Percentiles rank a stretch among this genome's conserved stretches.
Evolutionary conservation across 2,329 filamentous ascomycete species (phyloP).

Genomic region (Clarireedia monteithiana): DNA sequence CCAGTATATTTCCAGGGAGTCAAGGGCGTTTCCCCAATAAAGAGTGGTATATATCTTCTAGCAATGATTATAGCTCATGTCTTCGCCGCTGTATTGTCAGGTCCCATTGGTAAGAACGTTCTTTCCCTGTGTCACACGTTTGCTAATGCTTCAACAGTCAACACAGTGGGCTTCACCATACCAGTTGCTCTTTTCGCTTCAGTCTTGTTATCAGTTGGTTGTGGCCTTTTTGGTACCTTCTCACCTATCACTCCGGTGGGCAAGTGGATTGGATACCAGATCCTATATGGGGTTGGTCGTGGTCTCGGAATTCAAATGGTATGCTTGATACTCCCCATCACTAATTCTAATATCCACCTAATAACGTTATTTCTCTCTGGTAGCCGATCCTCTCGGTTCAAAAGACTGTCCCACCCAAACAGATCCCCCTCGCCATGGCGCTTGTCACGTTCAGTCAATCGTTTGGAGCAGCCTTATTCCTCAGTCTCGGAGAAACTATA

Average conservation of each 20-base stretch:
- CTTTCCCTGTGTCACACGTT: constrained; percentile 4
- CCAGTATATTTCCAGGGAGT: constrained; percentile 38
- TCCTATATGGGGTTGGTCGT: constrained; percentile 20
- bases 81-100: not conserved
- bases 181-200: constrained; percentile 28
- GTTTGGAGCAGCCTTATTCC: constrained; percentile 27
- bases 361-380: not conserved
- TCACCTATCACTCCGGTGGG: constrained; percentile 21
- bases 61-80: constrained; percentile 29
- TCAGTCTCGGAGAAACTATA: constrained; percentile 25
- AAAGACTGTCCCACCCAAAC: constrained; percentile 19
- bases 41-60: constrained; percentile 32
- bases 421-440: constrained; percentile 29
- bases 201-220: constrained; percentile 24
- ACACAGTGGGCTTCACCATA: constrained; percentile 28
- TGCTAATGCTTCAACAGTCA: constrained; percentile 15
- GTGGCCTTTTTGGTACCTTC: constrained; percentile 27
- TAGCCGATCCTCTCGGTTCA: constrained; percentile 30
- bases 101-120: constrained; percentile 2
- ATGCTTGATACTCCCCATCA: not conserved
- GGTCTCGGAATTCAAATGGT: constrained; percentile 22
- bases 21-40: constrained; percentile 27
- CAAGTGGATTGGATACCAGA: constrained; percentile 24
- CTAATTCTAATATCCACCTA: not conserved
- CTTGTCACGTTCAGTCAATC: constrained; percentile 29